Conservation (phyloP, 139 green algal species). For the Chlamydomonas sphaeroides region DNA sequence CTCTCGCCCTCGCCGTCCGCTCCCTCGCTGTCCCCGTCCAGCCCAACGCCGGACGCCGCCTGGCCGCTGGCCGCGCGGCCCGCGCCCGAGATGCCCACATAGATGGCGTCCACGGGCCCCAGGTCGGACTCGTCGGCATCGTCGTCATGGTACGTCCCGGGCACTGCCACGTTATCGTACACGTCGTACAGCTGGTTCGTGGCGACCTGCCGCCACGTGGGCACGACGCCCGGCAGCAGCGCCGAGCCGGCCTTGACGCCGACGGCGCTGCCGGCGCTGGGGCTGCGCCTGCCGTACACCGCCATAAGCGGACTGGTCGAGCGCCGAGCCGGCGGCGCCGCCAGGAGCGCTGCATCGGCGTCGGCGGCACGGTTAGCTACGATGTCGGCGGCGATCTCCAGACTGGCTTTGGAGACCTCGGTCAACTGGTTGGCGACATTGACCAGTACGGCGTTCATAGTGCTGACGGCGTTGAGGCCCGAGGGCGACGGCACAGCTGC, state of each 20-base stretch:
- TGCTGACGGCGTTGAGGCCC: neutral
- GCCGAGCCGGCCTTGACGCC: neutral
- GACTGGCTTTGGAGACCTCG: neutral
- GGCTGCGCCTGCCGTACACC: neutral
- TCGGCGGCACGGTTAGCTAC: neutral
- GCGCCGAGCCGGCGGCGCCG: neutral
- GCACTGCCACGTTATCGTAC: too few relatives aligned
- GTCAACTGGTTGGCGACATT: conserved; percentile 21
- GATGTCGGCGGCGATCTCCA: neutral
- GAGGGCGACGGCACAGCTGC: too few relatives aligned
- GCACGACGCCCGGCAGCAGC: conserved; percentile 23
- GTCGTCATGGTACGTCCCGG: neutral
- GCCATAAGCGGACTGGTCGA: neutral
- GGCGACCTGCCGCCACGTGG: conserved; percentile 32
- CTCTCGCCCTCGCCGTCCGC: neutral
- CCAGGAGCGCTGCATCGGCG: too few relatives aligned
- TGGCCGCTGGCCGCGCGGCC: neutral
- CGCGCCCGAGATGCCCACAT: neutral
- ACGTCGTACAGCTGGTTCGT: conserved; percentile 28
- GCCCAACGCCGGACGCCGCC: too few relatives aligned
- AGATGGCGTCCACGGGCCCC: neutral
- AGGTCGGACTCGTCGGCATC: neutral
- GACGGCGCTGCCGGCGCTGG: neutral
- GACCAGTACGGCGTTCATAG: conserved; percentile 1
- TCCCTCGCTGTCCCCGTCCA: neutral